Evolutionary conservation across 176 grass and related monocot genomes (phyloP).

Genomic region (Aegilops sharonensis): DNA sequence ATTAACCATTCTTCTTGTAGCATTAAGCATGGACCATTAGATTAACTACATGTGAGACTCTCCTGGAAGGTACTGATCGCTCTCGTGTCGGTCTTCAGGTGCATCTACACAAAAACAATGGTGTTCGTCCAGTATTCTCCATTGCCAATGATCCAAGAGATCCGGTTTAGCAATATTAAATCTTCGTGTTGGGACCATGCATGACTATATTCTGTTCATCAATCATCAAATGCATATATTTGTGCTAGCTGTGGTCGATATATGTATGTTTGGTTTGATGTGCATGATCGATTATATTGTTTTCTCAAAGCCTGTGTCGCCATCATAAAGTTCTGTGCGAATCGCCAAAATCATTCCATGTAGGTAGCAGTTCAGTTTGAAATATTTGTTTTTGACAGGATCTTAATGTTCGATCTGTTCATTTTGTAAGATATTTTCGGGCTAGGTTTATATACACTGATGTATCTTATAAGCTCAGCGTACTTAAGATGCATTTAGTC

Average conservation of each 20-base stretch:
- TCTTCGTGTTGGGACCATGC: slow-evolving; percentile 24
- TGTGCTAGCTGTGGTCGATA: not conserved
- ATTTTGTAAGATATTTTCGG: not conserved
- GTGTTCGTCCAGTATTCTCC: slow-evolving; percentile 1
- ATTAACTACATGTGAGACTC: slow-evolving; percentile 17
- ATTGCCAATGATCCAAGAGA: slow-evolving; percentile 21
- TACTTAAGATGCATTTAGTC: not conserved
- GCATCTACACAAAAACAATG: slow-evolving; percentile 18
- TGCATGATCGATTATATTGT: not conserved
- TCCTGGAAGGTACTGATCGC: slow-evolving; percentile 20
- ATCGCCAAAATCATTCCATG: slow-evolving; percentile 1
- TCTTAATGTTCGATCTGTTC: not conserved
- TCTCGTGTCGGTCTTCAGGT: slow-evolving; percentile 15
- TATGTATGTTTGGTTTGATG: not conserved
- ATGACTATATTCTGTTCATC: slow-evolving; percentile 13
- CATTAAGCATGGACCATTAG: slow-evolving; percentile 34
- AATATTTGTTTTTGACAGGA: slow-evolving; percentile 2
- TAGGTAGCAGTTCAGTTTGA: not conserved
- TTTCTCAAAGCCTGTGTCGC: slow-evolving; percentile 6
- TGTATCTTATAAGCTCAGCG: not conserved
- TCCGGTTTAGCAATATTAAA: slow-evolving; percentile 10
- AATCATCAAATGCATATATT: slow-evolving; percentile 18
- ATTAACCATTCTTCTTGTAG: slow-evolving; percentile 11
- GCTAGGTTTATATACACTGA: not conserved
- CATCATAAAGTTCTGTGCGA: not conserved